Percentiles rank a stretch among this genome's conserved stretches.
Evolutionary conservation across 306 rosid species (phyloP).

Genomic region (Cucumis hystrix): DNA sequence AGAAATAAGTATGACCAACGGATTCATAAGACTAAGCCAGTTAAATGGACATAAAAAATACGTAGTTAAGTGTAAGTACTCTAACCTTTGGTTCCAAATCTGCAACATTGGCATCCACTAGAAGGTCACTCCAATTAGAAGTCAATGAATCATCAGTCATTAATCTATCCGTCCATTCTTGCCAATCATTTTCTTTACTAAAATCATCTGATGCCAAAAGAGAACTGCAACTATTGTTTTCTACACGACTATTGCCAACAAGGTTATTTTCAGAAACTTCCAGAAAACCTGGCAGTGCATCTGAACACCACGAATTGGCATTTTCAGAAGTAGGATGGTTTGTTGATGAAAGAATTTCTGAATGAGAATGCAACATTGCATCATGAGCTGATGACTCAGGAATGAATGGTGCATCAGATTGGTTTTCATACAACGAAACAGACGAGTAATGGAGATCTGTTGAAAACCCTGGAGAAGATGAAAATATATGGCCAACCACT

Average conservation of each 20-base stretch:
- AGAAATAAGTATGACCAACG: slow-evolving; percentile 16
- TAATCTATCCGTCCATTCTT: slow-evolving; percentile 90
- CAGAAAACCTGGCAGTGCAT: slow-evolving; percentile 58
- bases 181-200: slow-evolving; percentile 66
- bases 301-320: slow-evolving; percentile 57
- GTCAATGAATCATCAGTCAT: slow-evolving; percentile 65
- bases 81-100: slow-evolving; percentile 83
- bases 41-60: neutral
- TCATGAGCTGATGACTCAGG: slow-evolving; percentile 35
- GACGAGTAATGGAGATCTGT: slow-evolving; percentile 78
- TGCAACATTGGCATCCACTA: slow-evolving; percentile 43
- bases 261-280: slow-evolving; percentile 57
- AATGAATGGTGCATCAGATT: slow-evolving; percentile 47
- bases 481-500: slow-evolving; percentile 71
- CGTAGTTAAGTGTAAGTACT: slow-evolving; percentile 8
- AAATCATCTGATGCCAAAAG: slow-evolving; percentile 58
- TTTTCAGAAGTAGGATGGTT: slow-evolving; percentile 43
- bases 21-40: neutral
- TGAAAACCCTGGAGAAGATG: slow-evolving; percentile 73
- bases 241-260: slow-evolving; percentile 47
- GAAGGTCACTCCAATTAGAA: slow-evolving; percentile 80
- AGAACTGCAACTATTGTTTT: slow-evolving; percentile 45
- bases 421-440: slow-evolving; percentile 45
- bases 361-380: slow-evolving; percentile 39
- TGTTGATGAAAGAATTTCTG: slow-evolving; percentile 36